A percentile compares a stretch with the other conserved stretches of the same genome.
Conservation (phyloP, 257 asterid genomes). For the Osmanthus fragrans region DNA sequence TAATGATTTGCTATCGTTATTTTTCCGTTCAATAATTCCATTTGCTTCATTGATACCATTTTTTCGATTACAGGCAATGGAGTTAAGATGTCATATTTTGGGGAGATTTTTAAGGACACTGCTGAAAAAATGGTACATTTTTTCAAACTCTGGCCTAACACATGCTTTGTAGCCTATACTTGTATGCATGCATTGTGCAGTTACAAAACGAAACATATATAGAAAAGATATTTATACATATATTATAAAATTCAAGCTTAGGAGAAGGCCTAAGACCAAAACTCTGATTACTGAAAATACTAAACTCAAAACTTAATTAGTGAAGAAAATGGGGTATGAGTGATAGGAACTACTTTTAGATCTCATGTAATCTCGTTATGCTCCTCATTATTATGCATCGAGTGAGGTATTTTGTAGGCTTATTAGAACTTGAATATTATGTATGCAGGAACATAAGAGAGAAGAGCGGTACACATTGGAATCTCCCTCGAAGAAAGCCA, state of each 20-base stretch:
- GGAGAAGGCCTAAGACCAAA: no score
- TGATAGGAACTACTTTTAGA: no score
- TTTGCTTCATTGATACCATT: not conserved
- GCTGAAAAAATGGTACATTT: slow-evolving; percentile 19
- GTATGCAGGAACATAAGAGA: slow-evolving; percentile 30
- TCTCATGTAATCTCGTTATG: not conserved
- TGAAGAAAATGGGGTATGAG: no score
- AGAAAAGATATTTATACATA: no score
- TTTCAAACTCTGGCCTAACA: not conserved
- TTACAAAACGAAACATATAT: no score
- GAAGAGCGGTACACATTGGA: slow-evolving; percentile 35
- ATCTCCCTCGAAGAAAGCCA: slow-evolving; percentile 22
- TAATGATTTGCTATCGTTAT: not conserved
- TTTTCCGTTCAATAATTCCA: not conserved
- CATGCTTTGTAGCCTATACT: not conserved
- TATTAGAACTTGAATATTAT: not conserved
- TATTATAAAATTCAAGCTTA: no score
- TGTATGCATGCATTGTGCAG: slow-evolving; percentile 23
- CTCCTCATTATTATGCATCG: not conserved
- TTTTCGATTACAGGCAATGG: slow-evolving; percentile 18
- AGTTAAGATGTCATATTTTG: not conserved
- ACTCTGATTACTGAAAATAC: no score
- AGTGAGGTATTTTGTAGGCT: not conserved
- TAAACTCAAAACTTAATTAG: no score
- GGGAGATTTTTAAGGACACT: slow-evolving; percentile 26